phyloP scores from a whole-genome alignment of 306 rosid species.

The Cucurbita maxima region DNA sequence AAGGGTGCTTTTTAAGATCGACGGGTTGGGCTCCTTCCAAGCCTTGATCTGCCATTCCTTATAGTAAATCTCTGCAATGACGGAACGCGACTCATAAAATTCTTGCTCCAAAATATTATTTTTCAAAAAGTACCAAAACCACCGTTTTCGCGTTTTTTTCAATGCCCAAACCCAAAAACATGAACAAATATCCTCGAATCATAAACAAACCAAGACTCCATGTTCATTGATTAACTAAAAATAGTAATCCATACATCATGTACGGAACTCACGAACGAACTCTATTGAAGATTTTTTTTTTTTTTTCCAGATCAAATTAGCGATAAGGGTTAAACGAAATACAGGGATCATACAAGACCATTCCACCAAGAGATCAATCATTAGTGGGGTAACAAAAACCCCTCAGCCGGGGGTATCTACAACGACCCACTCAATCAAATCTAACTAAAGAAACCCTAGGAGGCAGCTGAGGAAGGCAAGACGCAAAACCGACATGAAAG shows the following conservation, averaged over 20 bases:
- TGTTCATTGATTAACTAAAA: not conserved
- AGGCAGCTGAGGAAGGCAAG: not conserved
- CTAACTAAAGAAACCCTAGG: not conserved
- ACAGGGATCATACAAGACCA: not conserved
- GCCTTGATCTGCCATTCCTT: constrained; percentile 66
- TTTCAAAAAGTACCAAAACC: not conserved
- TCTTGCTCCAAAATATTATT: not conserved
- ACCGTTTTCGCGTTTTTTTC: not conserved
- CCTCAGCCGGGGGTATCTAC: not conserved
- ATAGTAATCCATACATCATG: not conserved
- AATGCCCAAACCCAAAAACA: not conserved
- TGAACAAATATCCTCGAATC: not conserved
- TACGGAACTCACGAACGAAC: not conserved
- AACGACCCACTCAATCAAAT: not conserved
- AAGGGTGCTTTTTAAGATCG: constrained; percentile 74
- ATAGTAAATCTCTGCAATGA: constrained; percentile 1
- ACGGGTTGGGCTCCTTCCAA: constrained; percentile 78
- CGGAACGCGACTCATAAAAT: not conserved
- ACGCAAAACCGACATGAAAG: not conserved
- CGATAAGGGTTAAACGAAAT: not conserved
- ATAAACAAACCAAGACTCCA: not conserved
- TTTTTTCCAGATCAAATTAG: not conserved
- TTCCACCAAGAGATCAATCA: not conserved
- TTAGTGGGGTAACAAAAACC: not conserved
- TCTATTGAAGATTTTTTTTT: not conserved